phyloP scores from a whole-genome alignment of 2,329 filamentous ascomycete species.

The Apiospora phragmitis region DNA sequence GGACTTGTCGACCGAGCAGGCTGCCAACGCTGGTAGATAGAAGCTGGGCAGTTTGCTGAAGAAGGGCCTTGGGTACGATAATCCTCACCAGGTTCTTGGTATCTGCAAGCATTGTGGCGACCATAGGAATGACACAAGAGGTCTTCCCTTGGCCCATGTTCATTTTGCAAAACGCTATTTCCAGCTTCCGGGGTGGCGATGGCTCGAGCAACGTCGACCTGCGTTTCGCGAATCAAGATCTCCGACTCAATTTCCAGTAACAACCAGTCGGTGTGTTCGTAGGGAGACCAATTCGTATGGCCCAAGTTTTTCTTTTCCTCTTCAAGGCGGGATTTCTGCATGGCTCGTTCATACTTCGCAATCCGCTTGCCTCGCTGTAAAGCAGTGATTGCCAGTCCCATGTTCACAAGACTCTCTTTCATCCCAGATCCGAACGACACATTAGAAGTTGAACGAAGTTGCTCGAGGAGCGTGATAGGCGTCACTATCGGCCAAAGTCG shows the following conservation, averaged over 20 bases:
- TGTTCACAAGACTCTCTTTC: slow-evolving; percentile 41
- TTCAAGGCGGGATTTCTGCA: slow-evolving; percentile 28
- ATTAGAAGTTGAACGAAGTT: slow-evolving; percentile 39
- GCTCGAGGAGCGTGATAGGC: slow-evolving; percentile 43
- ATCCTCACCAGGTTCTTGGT: slow-evolving; percentile 49
- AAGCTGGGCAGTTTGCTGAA: slow-evolving; percentile 58
- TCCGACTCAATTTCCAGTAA: slow-evolving; percentile 67
- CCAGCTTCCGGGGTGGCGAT: slow-evolving; percentile 56
- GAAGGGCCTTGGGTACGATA: slow-evolving; percentile 55
- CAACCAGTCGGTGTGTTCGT: slow-evolving; percentile 60
- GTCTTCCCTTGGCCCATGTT: slow-evolving; percentile 68
- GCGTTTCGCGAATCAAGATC: slow-evolving; percentile 60
- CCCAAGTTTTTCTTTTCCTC: slow-evolving; percentile 49
- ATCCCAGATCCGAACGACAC: slow-evolving; percentile 34
- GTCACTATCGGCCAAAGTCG: slow-evolving; percentile 49
- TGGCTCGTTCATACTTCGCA: slow-evolving; percentile 26
- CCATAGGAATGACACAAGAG: slow-evolving; percentile 56
- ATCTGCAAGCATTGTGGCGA: slow-evolving; percentile 45
- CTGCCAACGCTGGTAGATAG: slow-evolving; percentile 56
- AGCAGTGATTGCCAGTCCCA: slow-evolving; percentile 43
- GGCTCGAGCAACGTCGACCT: slow-evolving; percentile 61
- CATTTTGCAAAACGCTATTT: slow-evolving; percentile 64
- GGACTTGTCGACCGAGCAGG: slow-evolving; percentile 51
- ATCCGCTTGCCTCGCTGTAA: slow-evolving; percentile 49
- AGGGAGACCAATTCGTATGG: slow-evolving; percentile 59